Evolutionary conservation across 495 filamentous ascomycete genomes (phyloP).

Genomic region (Penicillium lagena): DNA sequence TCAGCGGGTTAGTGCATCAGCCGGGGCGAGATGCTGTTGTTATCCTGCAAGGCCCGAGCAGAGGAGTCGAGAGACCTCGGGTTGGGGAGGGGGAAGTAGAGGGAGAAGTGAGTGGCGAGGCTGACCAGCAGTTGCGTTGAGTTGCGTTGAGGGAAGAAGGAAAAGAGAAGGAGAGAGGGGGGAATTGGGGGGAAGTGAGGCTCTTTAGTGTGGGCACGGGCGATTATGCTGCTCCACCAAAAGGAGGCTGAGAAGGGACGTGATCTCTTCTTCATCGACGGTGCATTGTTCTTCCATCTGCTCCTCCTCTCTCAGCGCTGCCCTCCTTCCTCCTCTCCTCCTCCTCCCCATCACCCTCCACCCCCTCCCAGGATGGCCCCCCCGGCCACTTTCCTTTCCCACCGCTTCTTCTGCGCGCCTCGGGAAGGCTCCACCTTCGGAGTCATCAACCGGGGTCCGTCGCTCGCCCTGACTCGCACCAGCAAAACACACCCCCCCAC

Average conservation of each 20-base stretch:
- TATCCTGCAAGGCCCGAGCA: neutral
- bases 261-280: too few relatives aligned
- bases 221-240: neutral
- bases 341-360: neutral
- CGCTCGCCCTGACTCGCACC: neutral
- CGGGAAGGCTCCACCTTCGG: slow-evolving; percentile 13
- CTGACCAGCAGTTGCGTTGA: too few relatives aligned
- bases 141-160: neutral
- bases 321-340: neutral
- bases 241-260: too few relatives aligned
- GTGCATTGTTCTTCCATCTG: too few relatives aligned
- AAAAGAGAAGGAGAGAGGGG: neutral
- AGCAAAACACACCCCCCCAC: neutral
- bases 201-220: neutral
- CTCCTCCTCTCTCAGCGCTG: too few relatives aligned
- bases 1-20: too few relatives aligned
- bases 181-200: neutral
- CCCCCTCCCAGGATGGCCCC: neutral
- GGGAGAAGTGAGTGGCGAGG: neutral
- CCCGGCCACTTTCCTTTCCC: neutral
- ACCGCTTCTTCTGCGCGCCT: slow-evolving; percentile 1
- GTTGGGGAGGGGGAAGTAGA: neutral
- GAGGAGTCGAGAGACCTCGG: too few relatives aligned
- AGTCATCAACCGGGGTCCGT: slow-evolving; percentile 11
- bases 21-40: too few relatives aligned